Evolutionary conservation across 352 stramenopile species (phyloP), one percentile per base, ranked within the genome.

Genomic region (Globisporangium canariense): DNA sequence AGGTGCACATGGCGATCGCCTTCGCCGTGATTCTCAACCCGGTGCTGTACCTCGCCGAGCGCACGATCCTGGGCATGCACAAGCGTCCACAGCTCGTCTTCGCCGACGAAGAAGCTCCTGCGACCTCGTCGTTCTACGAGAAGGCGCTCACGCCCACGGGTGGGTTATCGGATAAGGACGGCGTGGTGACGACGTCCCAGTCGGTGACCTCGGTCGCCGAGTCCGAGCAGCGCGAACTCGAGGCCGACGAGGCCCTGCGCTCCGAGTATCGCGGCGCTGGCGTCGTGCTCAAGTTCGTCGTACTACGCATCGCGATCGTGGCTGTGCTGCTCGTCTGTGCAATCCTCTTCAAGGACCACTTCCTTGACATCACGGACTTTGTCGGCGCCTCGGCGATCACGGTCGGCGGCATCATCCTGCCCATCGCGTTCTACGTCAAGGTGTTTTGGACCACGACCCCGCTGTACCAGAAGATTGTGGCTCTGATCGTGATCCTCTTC

Each of bases 1-100:
- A 86, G 65, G 54, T 88, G 54, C 78, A 88, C 65, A 81, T 88
- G 63, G 81, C 75, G 50, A 86, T 88, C 60, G 78, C 77, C 3
- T 78, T 86, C 64, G 79, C 75, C 22, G 75, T 86, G 25, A 85
- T 88, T 60, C 51, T 88, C 46, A 81, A 83, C 59, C 78, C 78
- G 7, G 77, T 82, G 58, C 60, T 88, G 16, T 84, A 86, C 65
- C 83, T 88, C 45, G 71, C 72, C 22, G 78, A 88, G 67, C 76
- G 78, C 25, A 74, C 69, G 1, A 64, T 88, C 64, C 57, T 88
- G 47, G 78, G 78, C 51, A 83, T 88, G 77, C 78, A 88, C 71
- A 78, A 86, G 65, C 77, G 72, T 59, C 70, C 73, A 43, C 6
- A 70, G 55, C 36, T 60, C 22, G 55, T 36, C 36, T 49, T 38